Percentiles rank a stretch among this genome's conserved stretches.
These are phyloP conservation scores for Cladophialophora exuberans DNA, from an alignment of 2,329 filamentous ascomycete genomes.

Conservation along the genomic window DNA sequence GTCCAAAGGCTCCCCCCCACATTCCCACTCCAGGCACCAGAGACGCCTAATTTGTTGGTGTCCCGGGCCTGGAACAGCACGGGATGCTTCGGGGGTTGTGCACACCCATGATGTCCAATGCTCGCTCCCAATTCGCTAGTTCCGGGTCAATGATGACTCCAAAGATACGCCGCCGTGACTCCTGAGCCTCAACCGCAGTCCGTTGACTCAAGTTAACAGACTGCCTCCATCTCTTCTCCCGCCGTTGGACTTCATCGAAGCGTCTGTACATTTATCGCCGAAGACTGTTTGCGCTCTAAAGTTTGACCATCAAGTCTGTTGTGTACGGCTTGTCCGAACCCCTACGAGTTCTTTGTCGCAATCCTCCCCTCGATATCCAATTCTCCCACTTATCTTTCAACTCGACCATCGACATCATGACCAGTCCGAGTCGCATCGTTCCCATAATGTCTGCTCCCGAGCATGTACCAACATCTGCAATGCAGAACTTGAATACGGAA, in stretches of 20 bases:
- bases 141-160: background rate
- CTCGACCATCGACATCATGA: constrained; percentile 9
- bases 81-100: background rate
- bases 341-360: no score
- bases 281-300: no score
- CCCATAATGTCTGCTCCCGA: constrained; percentile 25
- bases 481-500: constrained; percentile 3
- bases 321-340: no score
- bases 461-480: background rate
- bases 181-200: constrained; percentile 3
- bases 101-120: background rate
- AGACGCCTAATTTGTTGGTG: no score
- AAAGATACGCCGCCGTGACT: background rate
- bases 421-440: constrained; percentile 19
- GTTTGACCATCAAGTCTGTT: no score
- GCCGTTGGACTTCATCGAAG: background rate
- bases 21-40: no score
- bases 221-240: background rate
- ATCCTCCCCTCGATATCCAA: background rate
- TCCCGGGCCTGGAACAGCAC: no score
- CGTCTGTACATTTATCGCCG: no score
- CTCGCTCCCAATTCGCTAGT: constrained; percentile 1
- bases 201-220: no score
- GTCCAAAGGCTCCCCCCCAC: no score
- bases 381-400: background rate